Percentiles rank a stretch among this genome's conserved stretches.
These are phyloP conservation scores for Micractinium sp. DNA, from an alignment of 139 green algal genomes.

Conservation along the genomic window DNA sequence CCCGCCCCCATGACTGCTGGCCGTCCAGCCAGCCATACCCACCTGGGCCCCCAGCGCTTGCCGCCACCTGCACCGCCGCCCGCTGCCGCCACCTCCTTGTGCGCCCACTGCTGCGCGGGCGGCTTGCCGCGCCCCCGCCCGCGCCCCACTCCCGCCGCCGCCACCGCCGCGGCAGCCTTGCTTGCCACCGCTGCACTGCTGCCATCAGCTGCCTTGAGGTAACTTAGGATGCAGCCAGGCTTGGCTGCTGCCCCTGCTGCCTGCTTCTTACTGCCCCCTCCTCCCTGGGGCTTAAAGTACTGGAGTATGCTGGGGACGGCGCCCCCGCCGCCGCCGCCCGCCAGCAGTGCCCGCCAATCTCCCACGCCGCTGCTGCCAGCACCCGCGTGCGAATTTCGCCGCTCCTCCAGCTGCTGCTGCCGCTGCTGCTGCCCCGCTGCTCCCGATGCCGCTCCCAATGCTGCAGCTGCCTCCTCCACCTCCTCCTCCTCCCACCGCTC, in stretches of 20 bases:
- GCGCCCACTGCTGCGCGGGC: conserved; percentile 10
- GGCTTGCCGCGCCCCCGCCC: neutral
- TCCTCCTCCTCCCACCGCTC: neutral
- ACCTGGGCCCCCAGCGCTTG: conserved; percentile 17
- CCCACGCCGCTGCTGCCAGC: conserved; percentile 12
- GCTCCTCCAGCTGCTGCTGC: conserved; percentile 1
- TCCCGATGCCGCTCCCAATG: neutral
- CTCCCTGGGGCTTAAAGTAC: conserved; percentile 32
- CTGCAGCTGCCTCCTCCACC: neutral
- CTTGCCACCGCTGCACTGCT: neutral
- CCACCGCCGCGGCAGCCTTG: neutral
- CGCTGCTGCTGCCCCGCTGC: neutral
- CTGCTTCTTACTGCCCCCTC: neutral
- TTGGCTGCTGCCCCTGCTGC: conserved; percentile 5
- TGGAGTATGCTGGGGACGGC: conserved; percentile 8
- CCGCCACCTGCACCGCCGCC: conserved; percentile 11
- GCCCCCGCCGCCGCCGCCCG: neutral
- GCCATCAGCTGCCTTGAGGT: conserved; percentile 1
- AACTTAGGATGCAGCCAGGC: conserved; percentile 19
- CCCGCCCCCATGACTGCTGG: too few species aligned
- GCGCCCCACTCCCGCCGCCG: neutral
- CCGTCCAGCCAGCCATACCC: neutral
- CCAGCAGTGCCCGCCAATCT: conserved; percentile 14
- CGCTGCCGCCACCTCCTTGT: conserved; percentile 24
- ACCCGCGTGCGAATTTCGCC: neutral